Conservation (phyloP, 2,329 filamentous ascomycete genomes). For the Lasiodiplodia theobromae region DNA sequence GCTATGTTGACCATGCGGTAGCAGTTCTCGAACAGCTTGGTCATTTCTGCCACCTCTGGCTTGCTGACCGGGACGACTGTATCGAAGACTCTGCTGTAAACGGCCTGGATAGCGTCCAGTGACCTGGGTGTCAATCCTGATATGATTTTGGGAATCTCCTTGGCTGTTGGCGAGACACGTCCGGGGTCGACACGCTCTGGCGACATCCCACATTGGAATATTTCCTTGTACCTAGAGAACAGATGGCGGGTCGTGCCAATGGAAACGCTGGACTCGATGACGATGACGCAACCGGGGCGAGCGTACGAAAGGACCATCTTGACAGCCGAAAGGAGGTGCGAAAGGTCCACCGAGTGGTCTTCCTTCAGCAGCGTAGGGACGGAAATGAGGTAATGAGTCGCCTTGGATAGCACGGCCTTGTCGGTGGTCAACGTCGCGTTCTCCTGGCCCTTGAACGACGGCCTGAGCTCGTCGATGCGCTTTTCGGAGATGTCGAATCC, state of each 20-base stretch:
- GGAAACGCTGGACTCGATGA: slow-evolving; percentile 63
- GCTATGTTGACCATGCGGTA: slow-evolving; percentile 63
- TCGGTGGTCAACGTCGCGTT: slow-evolving; percentile 32
- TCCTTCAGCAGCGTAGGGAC: slow-evolving; percentile 60
- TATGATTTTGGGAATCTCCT: slow-evolving; percentile 61
- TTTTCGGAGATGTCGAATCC: slow-evolving; percentile 41
- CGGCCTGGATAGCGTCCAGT: slow-evolving; percentile 50
- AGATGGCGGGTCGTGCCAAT: slow-evolving; percentile 63
- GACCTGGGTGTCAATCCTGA: slow-evolving; percentile 60
- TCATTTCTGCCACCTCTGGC: slow-evolving; percentile 66
- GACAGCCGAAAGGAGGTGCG: slow-evolving; percentile 56
- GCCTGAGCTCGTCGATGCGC: slow-evolving; percentile 32
- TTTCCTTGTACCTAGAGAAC: slow-evolving; percentile 38
- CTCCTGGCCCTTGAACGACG: slow-evolving; percentile 28
- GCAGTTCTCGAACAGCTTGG: slow-evolving; percentile 66
- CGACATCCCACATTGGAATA: slow-evolving; percentile 26
- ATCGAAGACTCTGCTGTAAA: slow-evolving; percentile 60
- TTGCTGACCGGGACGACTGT: slow-evolving; percentile 57
- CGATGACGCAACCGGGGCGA: slow-evolving; percentile 55
- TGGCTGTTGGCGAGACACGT: slow-evolving; percentile 45
- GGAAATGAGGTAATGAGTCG: slow-evolving; percentile 62
- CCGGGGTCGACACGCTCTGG: slow-evolving; percentile 58
- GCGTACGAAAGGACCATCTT: slow-evolving; percentile 51
- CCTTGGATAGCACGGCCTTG: slow-evolving; percentile 52
- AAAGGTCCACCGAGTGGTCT: slow-evolving; percentile 58